Base-by-base conservation (phyloP, 148 eudicot genomes). In the Amaranthus hypochondriacus region DNA sequence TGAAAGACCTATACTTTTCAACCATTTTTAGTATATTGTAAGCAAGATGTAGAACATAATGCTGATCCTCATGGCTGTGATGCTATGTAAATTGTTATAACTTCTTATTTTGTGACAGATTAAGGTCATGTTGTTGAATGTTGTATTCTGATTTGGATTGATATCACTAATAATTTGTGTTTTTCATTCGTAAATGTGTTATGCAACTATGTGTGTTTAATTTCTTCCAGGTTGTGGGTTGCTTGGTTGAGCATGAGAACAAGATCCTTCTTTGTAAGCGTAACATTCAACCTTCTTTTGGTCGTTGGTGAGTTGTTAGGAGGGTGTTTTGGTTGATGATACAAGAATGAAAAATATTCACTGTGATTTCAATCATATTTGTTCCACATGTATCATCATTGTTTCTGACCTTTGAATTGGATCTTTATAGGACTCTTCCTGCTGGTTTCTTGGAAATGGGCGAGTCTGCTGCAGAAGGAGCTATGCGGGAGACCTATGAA, bases 401-500 rank as follows among this genome's bases (percentile, higher is more conserved):
- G 56, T 62, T 71, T 63, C 56, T 51, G 62, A 63, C 54, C 48
- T 43, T 75, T 75, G 71, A 68, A 47, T 56, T 56, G 64, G 43
- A 56, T 75, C 71, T 58, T 56, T 47, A 42, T 72, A 95, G 98
- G 98, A 95, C 98, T 67, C 96, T 95, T 78, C 98, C 97, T 64
- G 97, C 97, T 85, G 98, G 97, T 81, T 95, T 86, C 85, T 75
- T 95, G 97, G 98, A 95, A 85, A 86, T 95, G 64, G 98, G 98
- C 15, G 98, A 95, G 78, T 95, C 98, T 73, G 98, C 98, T 74
- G 86, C 93, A 1, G 96, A 88, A 80, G 97, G 98, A 21, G 98
- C 98, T 72, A 83, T 81, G 18, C 86, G 97, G 83, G 98, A 95
- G 77, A 95, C 98, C 63, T 82, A 84, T 79, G 98, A 95, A 86